Evolutionary conservation across 352 stramenopile genomes (phyloP), one percentile per base, ranked within the genome.

Genomic region (Globisporangium lucens): DNA sequence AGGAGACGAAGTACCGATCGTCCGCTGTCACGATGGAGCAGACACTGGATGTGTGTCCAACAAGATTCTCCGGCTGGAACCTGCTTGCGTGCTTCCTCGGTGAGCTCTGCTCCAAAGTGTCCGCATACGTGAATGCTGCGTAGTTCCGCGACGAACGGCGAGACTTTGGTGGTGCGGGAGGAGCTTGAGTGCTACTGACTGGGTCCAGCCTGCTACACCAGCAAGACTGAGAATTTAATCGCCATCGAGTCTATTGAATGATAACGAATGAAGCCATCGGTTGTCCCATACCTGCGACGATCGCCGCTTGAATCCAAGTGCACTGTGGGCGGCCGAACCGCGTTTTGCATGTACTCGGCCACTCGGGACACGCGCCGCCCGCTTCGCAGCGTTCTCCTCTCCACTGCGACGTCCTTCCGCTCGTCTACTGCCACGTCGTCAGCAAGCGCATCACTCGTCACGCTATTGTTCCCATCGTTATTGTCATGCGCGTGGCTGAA

Each of bases 11-110:
- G 63, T 83, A 89, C 17, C 70, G 71, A n/a, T 89, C 76, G 27
- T 90, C 82, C 33, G 78, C 67, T 0, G 79, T 70, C 12, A 83
- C 62, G 3, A 93, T 69, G 0, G 78, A 74, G 29, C 79, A 86
- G 59, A 93, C 77, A 60, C 85, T 86, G 4, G 81, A 85, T 2
- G 73, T 75, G 53, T 93, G 85, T 4, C 85, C 85, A 12, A 88
- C 75, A 2, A 93, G 74, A 22, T 84, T 78, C 12, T 77, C 69
- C 2, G 82, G 71, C 33, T 73, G 73, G 1, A 69, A 41, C 17
- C 57, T 64, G 51, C 73, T 41, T 56, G 56, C 10, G 22, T 56
- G n/a, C 9, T 29, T 22, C 47, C 55, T 64, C 20, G 36, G 22
- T 24, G 29, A 43, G 6, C 38, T 49, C 15, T 53, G 41, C n/a